A percentile compares a stretch with the other conserved stretches of the same genome.
Conservation (phyloP, 257 asterid genomes). For the Penstemon eatonii region DNA sequence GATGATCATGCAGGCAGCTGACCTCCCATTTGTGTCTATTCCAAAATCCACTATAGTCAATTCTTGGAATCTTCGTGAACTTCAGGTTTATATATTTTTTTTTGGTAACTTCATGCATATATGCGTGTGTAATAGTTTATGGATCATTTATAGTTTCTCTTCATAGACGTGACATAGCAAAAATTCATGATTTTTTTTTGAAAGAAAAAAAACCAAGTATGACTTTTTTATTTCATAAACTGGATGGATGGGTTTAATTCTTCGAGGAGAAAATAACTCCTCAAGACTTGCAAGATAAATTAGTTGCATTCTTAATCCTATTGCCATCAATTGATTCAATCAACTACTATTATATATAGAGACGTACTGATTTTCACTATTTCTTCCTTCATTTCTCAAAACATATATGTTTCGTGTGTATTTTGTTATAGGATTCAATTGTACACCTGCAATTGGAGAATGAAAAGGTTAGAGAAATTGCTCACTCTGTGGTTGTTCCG, state of each 20-base stretch:
- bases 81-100: conserved; percentile 47
- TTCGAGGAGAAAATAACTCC: no score
- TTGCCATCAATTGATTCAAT: conserved; percentile 9
- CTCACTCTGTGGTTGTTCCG: conserved; percentile 80
- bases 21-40: conserved; percentile 67
- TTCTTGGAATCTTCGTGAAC: conserved; percentile 62
- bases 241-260: no score
- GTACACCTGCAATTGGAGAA: conserved; percentile 60
- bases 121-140: not conserved
- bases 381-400: conserved; percentile 6
- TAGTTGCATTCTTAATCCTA: conserved; percentile 16
- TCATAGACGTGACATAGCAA: conserved; percentile 2
- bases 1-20: conserved; percentile 70
- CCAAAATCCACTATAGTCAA: conserved; percentile 47
- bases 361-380: not conserved
- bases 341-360: not conserved
- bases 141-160: conserved; percentile 14
- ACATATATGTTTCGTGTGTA: conserved; percentile 11
- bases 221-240: not conserved
- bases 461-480: conserved; percentile 75
- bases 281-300: not conserved
- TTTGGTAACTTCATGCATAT: not conserved
- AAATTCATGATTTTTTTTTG: not conserved
- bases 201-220: not conserved
- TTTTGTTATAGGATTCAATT: conserved; percentile 52